Evolutionary conservation across 139 green algal species (phyloP).

Genomic region (Dunaliella primolecta): DNA sequence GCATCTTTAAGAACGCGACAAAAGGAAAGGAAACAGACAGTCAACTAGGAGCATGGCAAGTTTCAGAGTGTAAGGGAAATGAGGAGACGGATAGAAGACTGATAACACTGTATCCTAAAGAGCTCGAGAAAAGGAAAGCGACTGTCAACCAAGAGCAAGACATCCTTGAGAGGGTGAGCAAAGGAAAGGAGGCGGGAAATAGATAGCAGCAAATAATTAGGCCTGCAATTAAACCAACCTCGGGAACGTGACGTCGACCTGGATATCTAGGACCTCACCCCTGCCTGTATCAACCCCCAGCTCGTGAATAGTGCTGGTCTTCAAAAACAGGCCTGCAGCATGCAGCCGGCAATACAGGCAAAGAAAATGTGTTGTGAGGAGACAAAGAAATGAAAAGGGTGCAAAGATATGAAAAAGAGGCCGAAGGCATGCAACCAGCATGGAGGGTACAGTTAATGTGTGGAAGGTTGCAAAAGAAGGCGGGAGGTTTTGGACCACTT

Average conservation of each 20-base stretch:
- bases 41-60: background rate
- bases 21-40: constrained; percentile 71
- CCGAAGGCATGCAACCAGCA: background rate
- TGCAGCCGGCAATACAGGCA: background rate
- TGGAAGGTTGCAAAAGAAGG: background rate
- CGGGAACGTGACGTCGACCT: no score
- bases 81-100: background rate
- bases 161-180: no score
- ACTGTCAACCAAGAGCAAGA: no score
- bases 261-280: constrained; percentile 84
- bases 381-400: background rate
- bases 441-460: background rate
- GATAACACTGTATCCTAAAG: background rate
- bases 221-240: no score
- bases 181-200: no score
- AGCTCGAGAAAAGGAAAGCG: background rate
- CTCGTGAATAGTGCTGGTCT: constrained; percentile 65
- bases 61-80: background rate
- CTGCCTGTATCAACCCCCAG: constrained; percentile 85
- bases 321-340: constrained; percentile 74
- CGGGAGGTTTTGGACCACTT: no score
- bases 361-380: background rate
- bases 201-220: no score
- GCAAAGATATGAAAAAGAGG: background rate
- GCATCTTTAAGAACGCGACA: no score